phyloP scores from a whole-genome alignment of 306 rosid species.

The Sechiopsis laciniata region DNA sequence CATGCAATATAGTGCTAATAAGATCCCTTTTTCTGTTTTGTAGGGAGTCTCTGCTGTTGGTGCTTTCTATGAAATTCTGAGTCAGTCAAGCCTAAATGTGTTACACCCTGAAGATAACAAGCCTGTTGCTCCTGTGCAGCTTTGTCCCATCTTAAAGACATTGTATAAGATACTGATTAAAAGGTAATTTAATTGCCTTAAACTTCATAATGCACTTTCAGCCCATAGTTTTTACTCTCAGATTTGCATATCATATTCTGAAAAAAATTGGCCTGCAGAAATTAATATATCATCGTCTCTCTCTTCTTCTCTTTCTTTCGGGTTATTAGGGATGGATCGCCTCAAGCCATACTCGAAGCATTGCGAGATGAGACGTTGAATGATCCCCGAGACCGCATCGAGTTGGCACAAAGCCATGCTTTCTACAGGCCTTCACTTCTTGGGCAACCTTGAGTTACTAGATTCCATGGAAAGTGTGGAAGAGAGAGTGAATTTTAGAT shows the following conservation, averaged over 20 bases:
- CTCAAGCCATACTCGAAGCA: constrained; percentile 75
- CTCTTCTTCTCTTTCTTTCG: neutral
- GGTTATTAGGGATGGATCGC: constrained; percentile 58
- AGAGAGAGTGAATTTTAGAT: neutral
- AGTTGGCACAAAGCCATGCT: constrained; percentile 83
- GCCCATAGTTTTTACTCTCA: neutral
- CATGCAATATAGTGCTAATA: neutral
- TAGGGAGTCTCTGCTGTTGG: constrained; percentile 90
- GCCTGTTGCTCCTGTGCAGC: constrained; percentile 86
- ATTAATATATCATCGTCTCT: neutral
- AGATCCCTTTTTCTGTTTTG: constrained; percentile 12
- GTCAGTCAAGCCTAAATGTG: constrained; percentile 80
- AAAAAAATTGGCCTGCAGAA: neutral
- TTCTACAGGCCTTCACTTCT: constrained; percentile 90
- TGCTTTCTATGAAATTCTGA: constrained; percentile 74
- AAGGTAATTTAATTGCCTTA: constrained; percentile 43
- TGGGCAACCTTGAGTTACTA: constrained; percentile 42
- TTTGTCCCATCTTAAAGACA: constrained; percentile 89
- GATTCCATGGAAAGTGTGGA: constrained; percentile 23
- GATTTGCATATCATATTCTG: no score
- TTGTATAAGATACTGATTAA: constrained; percentile 68
- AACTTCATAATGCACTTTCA: constrained; percentile 4
- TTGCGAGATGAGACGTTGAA: constrained; percentile 83
- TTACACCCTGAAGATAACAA: constrained; percentile 82
- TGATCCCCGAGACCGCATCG: constrained; percentile 90